These are phyloP conservation scores for Oxytropis ochrocephala DNA, from an alignment of 306 rosid genomes.

Conservation along the genomic window DNA sequence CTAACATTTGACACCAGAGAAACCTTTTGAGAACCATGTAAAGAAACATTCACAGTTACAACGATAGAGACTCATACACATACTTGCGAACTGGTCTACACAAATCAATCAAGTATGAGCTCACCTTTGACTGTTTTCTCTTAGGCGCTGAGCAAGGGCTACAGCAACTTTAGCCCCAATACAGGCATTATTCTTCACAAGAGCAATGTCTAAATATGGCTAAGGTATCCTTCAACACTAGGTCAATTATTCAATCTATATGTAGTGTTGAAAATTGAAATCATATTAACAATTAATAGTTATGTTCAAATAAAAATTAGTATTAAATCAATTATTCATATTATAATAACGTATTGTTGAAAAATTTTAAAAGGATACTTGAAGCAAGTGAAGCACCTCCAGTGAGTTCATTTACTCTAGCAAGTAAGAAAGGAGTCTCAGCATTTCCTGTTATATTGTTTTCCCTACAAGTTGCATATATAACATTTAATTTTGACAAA, in stretches of 20 bases:
- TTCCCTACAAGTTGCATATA: slow-evolving; percentile 40
- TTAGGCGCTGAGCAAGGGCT: slow-evolving; percentile 48
- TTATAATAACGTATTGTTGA: not conserved
- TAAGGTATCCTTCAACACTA: slow-evolving; percentile 28
- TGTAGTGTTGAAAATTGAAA: not conserved
- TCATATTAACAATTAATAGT: not conserved
- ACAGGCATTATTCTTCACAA: slow-evolving; percentile 88
- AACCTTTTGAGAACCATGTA: not conserved
- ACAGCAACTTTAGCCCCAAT: slow-evolving; percentile 68
- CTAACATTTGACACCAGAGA: not conserved
- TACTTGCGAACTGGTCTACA: not conserved
- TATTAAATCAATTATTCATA: not conserved
- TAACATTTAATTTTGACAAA: not conserved
- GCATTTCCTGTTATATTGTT: slow-evolving; percentile 69
- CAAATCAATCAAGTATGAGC: not conserved
- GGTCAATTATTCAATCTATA: slow-evolving; percentile 2
- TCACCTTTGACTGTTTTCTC: slow-evolving; percentile 36
- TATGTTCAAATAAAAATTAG: not conserved
- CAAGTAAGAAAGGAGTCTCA: slow-evolving; percentile 86
- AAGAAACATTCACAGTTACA: slow-evolving; percentile 5
- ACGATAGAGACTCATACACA: not conserved
- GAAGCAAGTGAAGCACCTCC: slow-evolving; percentile 87
- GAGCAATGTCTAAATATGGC: slow-evolving; percentile 72
- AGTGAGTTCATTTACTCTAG: slow-evolving; percentile 64
- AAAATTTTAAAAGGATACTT: slow-evolving; percentile 56